Evolutionary conservation across 495 filamentous ascomycete species (phyloP).

Genomic region (Niebla homalea): DNA sequence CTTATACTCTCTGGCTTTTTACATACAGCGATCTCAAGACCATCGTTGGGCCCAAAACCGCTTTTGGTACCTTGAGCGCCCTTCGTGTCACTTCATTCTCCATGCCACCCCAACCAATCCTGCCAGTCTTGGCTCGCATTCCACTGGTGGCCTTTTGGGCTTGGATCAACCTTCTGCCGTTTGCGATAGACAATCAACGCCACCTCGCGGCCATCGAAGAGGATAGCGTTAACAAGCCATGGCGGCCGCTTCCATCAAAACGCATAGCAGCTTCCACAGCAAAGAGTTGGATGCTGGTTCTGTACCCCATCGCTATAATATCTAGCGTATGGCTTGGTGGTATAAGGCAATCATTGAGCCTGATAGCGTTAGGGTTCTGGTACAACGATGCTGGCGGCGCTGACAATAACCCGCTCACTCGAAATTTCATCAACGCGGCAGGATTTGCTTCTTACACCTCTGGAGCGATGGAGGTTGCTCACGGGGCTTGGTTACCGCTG

Average conservation of each 20-base stretch:
- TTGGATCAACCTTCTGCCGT: conserved; percentile 24
- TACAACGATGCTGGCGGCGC: conserved; percentile 41
- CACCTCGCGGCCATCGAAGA: conserved; percentile 28
- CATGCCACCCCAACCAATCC: too few species aligned
- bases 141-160: not conserved
- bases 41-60: too few species aligned
- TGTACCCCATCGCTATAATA: conserved; percentile 22
- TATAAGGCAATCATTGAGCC: conserved; percentile 17
- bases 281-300: conserved; percentile 19
- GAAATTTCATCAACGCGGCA: conserved; percentile 30
- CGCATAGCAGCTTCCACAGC: conserved; percentile 26
- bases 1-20: too few species aligned
- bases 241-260: conserved; percentile 34
- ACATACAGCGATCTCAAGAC: too few species aligned
- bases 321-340: conserved; percentile 23
- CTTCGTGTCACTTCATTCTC: too few species aligned
- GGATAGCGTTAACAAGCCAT: conserved; percentile 43
- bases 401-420: conserved; percentile 19
- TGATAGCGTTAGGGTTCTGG: conserved; percentile 30
- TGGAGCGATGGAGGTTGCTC: conserved; percentile 15
- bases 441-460: conserved; percentile 23
- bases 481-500: not conserved
- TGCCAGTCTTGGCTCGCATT: too few species aligned
- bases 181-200: conserved; percentile 35
- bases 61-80: too few species aligned